phyloP scores from a whole-genome alignment of 2,329 filamentous ascomycete species.

The Exophiala spinifera region DNA sequence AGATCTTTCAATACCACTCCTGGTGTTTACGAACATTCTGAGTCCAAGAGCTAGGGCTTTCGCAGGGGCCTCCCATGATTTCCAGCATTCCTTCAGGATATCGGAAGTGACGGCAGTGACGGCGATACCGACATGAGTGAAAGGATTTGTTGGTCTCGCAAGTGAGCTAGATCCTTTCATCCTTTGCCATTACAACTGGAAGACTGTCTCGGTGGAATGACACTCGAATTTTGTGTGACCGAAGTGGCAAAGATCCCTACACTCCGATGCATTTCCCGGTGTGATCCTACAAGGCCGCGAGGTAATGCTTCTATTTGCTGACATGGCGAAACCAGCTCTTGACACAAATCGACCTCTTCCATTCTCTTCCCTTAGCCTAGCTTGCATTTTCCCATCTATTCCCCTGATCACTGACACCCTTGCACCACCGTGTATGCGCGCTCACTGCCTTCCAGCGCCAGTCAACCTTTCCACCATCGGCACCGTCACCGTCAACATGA shows the following conservation, averaged over 20 bases:
- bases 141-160: neutral
- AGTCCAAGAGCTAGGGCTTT: neutral
- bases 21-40: too few relatives aligned
- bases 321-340: too few relatives aligned
- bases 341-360: neutral
- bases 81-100: neutral
- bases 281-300: neutral
- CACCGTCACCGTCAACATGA: neutral
- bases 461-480: neutral
- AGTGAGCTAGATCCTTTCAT: constrained; percentile 1
- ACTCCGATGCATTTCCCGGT: neutral
- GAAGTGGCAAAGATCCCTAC: neutral
- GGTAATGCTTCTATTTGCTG: neutral
- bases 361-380: too few relatives aligned
- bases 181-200: neutral
- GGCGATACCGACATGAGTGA: neutral
- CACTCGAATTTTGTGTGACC: neutral
- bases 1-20: too few relatives aligned
- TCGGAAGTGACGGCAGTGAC: neutral
- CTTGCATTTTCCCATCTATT: too few relatives aligned
- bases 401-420: too few relatives aligned
- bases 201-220: neutral
- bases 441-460: too few relatives aligned
- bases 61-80: neutral
- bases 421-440: too few relatives aligned